Evolutionary conservation across 192 early-diverging fungal genomes (phyloP), one percentile per base, ranked within the genome.

Genomic region (Gaertneriomyces semiglobifer): DNA sequence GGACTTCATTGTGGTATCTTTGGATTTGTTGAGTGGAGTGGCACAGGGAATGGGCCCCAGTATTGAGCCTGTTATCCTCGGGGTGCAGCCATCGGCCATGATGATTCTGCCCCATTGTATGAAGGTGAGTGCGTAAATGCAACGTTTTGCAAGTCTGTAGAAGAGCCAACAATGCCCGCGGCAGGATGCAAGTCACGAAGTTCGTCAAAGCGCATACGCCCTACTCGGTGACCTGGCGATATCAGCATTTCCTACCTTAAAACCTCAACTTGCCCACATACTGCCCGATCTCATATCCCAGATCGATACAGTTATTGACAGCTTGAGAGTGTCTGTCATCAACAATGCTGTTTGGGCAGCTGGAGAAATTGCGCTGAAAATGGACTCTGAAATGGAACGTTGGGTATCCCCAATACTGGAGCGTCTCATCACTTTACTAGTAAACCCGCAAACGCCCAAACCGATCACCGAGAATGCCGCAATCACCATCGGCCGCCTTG

Each of bases 301-400:
- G 63, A 63, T 79, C 48, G 53, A 60, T 3, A 58, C 62, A 6
- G 44, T 44, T 18, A 61, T 53, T 44, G 72, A 71, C 33, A 7
- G 33, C 16, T 66, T 72, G 53, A 6, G 51, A 14, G 53, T 93
- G 16, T 91, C 90, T 39, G 94, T 95, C 41, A 93, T 91, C 80
- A 99, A 99, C 76, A 99, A 99, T 69, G 98, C 96, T 12, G 86
- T 92, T 14, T 99, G 98, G 98, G 90, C 96, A 14, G 90, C 87
- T 10, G 98, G 96, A 53, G 98, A 99, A 83, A 92, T 99, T 73
- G 89, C 95, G 19, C 74, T 98, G 25, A 88, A 97, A 77, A 81
- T 68, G 80, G 88, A 88, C 38, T 71, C 78, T 11, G 92, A 90
- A 20, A 93, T 98, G 79, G 75, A 81, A 66, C 81, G 79, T n/a